Evolutionary conservation across 805 yeast species (phyloP).

Genomic region (Nakazawaea ishiwadae): DNA sequence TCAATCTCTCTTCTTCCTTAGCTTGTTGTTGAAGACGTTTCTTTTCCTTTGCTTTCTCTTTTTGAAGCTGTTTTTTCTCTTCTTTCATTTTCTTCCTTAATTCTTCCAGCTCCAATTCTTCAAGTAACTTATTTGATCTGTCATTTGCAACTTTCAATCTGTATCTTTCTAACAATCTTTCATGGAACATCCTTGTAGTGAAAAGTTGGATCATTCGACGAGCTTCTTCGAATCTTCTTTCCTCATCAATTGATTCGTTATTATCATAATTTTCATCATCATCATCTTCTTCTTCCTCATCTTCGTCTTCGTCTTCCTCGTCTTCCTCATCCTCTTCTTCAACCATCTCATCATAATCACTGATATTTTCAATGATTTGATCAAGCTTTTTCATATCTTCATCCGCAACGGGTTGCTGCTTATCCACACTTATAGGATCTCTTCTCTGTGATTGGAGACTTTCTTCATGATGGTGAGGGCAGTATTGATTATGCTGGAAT

Average conservation of each 20-base stretch:
- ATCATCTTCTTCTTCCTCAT: slow-evolving; percentile 26
- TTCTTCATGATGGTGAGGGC: slow-evolving; percentile 1
- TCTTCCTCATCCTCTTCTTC: slow-evolving; percentile 24
- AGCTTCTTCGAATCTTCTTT: slow-evolving; percentile 64
- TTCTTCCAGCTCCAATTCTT: slow-evolving; percentile 69
- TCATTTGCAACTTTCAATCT: slow-evolving; percentile 80
- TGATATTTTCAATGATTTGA: slow-evolving; percentile 15
- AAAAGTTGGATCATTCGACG: slow-evolving; percentile 76
- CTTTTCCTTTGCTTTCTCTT: slow-evolving; percentile 69
- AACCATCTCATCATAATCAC: slow-evolving; percentile 21
- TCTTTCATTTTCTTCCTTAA: slow-evolving; percentile 59
- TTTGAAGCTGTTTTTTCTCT: slow-evolving; percentile 58
- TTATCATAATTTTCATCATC: slow-evolving; percentile 19
- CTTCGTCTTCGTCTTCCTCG: slow-evolving; percentile 21
- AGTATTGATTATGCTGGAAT: not conserved
- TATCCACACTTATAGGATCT: not conserved
- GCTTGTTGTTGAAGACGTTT: slow-evolving; percentile 57
- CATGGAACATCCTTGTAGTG: slow-evolving; percentile 73
- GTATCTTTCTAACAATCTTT: slow-evolving; percentile 68
- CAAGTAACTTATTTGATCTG: slow-evolving; percentile 53
- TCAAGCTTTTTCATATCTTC: not conserved
- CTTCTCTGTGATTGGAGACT: not conserved
- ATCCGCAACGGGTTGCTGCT: not conserved
- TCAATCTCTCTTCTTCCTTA: slow-evolving; percentile 55
- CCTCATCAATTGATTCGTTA: slow-evolving; percentile 18